These are phyloP conservation scores for Nicotiana paniculata DNA, from an alignment of 257 asterid genomes.

Conservation along the genomic window DNA sequence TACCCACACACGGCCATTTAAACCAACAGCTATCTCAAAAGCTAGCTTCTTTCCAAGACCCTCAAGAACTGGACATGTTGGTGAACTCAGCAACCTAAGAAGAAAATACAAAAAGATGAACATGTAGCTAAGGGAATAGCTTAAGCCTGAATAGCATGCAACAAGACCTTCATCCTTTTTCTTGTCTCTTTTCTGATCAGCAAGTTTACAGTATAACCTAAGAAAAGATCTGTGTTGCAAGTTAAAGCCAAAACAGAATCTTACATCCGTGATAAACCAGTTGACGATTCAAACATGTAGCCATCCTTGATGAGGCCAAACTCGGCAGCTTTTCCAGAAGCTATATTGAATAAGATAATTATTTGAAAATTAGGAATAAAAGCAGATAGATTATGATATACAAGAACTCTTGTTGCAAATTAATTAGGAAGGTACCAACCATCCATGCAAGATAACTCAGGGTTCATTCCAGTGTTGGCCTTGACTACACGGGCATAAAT, in stretches of 20 bases:
- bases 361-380: conserved; percentile 1
- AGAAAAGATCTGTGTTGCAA: neutral
- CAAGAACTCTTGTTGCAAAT: neutral
- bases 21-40: conserved; percentile 87
- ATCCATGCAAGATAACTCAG: conserved; percentile 95
- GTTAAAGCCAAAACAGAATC: conserved; percentile 4
- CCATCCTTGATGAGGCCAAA: conserved; percentile 92
- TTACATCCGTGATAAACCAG: conserved; percentile 82
- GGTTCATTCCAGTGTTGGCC: conserved; percentile 87
- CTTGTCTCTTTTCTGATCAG: neutral
- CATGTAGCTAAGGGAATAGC: neutral
- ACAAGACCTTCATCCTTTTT: neutral
- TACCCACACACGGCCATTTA: conserved; percentile 98
- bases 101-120: neutral
- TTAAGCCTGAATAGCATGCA: neutral
- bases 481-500: conserved; percentile 82
- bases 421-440: conserved; percentile 42
- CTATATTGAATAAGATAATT: conserved; percentile 27
- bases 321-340: conserved; percentile 81
- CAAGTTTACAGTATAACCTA: neutral
- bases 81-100: conserved; percentile 68
- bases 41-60: conserved; percentile 88
- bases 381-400: neutral
- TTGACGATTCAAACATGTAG: conserved; percentile 84
- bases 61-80: conserved; percentile 85